Evolutionary conservation across 768 basidiomycete species (phyloP), one percentile per base, ranked within the genome.

Genomic region (Boletus edulis): DNA sequence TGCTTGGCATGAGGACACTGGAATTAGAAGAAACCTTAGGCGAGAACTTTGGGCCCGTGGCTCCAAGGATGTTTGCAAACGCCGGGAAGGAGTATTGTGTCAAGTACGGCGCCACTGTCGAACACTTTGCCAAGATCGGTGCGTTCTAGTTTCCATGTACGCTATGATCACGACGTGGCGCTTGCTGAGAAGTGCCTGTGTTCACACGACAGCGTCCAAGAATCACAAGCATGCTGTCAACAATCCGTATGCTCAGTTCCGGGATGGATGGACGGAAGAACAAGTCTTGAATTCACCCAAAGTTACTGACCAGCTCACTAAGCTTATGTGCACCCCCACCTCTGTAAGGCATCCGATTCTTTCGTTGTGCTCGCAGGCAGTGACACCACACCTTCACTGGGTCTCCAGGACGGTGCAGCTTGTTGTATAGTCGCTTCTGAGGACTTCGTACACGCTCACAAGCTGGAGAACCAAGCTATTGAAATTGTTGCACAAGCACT

Each of bases 321-420:
- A 86, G 67, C 83, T 81, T 66, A 92, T 91, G 87, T 92, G 88
- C 64, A 89, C 86, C 59, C 90, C 90, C 0, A 92, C 90, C n/a
- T 91, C 82, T 37, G 87, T 83, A 52, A 56, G 80, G 64, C n/a
- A 8, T 17, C 13, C 8, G 18, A 42, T 42, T 18, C n/a, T 27
- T 14, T 13, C 18, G 18, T 11, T 7, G 6, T n/a, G 13, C 20
- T 15, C 37, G 8, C 32, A 29, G 32, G 15, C 6, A 13, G 13
- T 50, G n/a, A 44, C 6, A n/a, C n/a, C 2, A 0, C 3, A n/a
- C n/a, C 22, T 27, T 40, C 17, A 18, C 29, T 20, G 44, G 35
- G 5, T 22, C 20, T 14, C 13, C 35, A 87, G 87, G 86, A 89
- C 59, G 85, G 85, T 18, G 86, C 87, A 27, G 86, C 87, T 4